Evolutionary conservation across 495 filamentous ascomycete species (phyloP).

Genomic region (Aspergillus wentii): DNA sequence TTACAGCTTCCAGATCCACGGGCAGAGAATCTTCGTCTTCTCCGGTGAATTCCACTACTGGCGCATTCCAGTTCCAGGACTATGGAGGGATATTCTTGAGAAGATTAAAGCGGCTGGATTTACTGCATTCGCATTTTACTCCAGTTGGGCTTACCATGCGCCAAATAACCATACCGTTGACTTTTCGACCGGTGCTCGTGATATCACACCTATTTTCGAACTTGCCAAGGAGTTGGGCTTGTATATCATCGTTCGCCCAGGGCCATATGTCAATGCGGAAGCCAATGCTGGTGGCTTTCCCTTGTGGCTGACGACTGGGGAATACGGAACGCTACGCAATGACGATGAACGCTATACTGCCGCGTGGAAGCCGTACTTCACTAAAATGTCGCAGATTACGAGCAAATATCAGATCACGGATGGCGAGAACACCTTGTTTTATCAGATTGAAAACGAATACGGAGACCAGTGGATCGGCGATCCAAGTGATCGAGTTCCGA

Average conservation of each 20-base stretch:
- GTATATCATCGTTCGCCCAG: conserved; percentile 34
- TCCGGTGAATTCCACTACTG: conserved; percentile 60
- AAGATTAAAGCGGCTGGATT: conserved; percentile 61
- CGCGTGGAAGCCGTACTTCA: conserved; percentile 46
- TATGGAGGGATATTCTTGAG: conserved; percentile 57
- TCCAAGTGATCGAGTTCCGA: conserved; percentile 34
- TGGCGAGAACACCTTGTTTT: conserved; percentile 49
- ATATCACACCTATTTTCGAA: conserved; percentile 48
- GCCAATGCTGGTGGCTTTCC: conserved; percentile 55
- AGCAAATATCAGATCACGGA: conserved; percentile 50
- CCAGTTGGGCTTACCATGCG: conserved; percentile 54
- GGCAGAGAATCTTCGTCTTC: conserved; percentile 53
- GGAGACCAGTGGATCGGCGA: conserved; percentile 49
- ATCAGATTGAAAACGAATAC: conserved; percentile 61
- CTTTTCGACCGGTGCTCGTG: conserved; percentile 50
- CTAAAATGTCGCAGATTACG: conserved; percentile 43
- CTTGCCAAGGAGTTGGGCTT: conserved; percentile 47
- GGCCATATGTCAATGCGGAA: conserved; percentile 46
- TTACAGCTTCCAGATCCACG: conserved; percentile 54
- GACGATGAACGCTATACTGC: conserved; percentile 53
- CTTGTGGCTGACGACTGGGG: conserved; percentile 58
- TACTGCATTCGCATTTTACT: conserved; percentile 51
- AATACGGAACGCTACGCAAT: conserved; percentile 50
- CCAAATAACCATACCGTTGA: conserved; percentile 48
- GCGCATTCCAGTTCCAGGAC: conserved; percentile 52